Conservation (phyloP, 2,329 filamentous ascomycete genomes). For the Botrytis galanthina region DNA sequence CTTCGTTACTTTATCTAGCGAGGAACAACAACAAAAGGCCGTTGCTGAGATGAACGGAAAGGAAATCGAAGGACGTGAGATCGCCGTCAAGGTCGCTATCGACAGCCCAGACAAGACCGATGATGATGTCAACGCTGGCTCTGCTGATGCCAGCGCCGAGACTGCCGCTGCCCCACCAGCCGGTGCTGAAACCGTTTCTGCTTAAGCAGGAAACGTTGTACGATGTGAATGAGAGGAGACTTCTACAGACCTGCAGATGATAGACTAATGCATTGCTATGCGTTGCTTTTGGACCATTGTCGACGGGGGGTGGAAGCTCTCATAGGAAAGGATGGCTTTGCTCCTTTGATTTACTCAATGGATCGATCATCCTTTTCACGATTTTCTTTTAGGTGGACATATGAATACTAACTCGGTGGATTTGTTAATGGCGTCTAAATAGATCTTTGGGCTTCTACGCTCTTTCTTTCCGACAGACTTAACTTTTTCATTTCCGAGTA, state of each 20-base stretch:
- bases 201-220: constrained; percentile 39
- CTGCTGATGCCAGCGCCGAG: constrained; percentile 42
- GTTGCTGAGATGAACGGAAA: constrained; percentile 99
- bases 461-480: constrained; percentile 37
- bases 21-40: constrained; percentile 96
- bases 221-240: constrained; percentile 36
- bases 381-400: constrained; percentile 37
- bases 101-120: constrained; percentile 96
- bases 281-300: constrained; percentile 34
- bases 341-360: constrained; percentile 27
- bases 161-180: constrained; percentile 52
- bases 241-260: constrained; percentile 18
- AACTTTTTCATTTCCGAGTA: constrained; percentile 27
- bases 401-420: constrained; percentile 28
- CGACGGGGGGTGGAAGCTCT: constrained; percentile 29
- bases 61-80: constrained; percentile 97
- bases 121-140: constrained; percentile 71
- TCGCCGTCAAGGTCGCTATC: constrained; percentile 99
- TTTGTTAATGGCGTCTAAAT: constrained; percentile 31
- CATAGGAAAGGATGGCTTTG: constrained; percentile 26
- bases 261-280: constrained; percentile 31
- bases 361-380: constrained; percentile 33
- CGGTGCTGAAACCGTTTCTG: constrained; percentile 46
- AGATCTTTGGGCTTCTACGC: constrained; percentile 27
- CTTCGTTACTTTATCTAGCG: constrained; percentile 92